Evolutionary conservation across 495 filamentous ascomycete genomes (phyloP).

Genomic region (Stereocaulon alpinum): DNA sequence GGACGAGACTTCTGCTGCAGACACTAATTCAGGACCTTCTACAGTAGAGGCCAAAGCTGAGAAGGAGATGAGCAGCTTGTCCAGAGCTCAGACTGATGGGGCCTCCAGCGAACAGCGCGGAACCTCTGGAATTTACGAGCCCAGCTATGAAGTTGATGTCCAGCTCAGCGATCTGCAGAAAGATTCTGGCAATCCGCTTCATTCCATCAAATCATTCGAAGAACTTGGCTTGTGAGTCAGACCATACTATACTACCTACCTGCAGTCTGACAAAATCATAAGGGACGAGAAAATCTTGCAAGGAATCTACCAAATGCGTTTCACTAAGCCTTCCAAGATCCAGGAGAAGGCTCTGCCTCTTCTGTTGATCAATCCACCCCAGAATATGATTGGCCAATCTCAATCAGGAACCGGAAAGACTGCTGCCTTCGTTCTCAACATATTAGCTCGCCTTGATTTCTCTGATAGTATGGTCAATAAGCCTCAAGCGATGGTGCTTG

Average conservation of each 20-base stretch:
- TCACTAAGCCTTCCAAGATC: slow-evolving; percentile 92
- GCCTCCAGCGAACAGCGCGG: slow-evolving; percentile 34
- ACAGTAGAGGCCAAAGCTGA: slow-evolving; percentile 14
- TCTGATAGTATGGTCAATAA: slow-evolving; percentile 38
- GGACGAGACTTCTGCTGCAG: slow-evolving; percentile 14
- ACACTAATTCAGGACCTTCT: slow-evolving; percentile 12
- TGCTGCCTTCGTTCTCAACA: slow-evolving; percentile 87
- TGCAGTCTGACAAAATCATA: slow-evolving; percentile 1
- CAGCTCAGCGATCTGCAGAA: slow-evolving; percentile 82
- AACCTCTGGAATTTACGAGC: slow-evolving; percentile 53
- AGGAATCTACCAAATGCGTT: slow-evolving; percentile 69
- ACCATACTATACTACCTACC: not conserved
- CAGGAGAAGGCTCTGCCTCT: slow-evolving; percentile 88
- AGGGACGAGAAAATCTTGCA: slow-evolving; percentile 45
- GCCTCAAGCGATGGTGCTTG: slow-evolving; percentile 83
- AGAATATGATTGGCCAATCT: slow-evolving; percentile 92
- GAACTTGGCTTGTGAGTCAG: slow-evolving; percentile 68
- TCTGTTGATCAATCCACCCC: slow-evolving; percentile 68
- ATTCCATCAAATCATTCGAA: slow-evolving; percentile 74
- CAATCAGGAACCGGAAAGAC: slow-evolving; percentile 99
- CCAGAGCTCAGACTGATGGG: slow-evolving; percentile 42
- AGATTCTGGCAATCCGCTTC: slow-evolving; percentile 78
- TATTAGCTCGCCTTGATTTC: slow-evolving; percentile 74
- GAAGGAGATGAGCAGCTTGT: slow-evolving; percentile 22
- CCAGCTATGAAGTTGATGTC: slow-evolving; percentile 74